Percentiles rank a stretch among this genome's conserved stretches.
Evolutionary conservation across 176 grass and related monocot genomes (phyloP).

Genomic region (Oryza rufipogon): DNA sequence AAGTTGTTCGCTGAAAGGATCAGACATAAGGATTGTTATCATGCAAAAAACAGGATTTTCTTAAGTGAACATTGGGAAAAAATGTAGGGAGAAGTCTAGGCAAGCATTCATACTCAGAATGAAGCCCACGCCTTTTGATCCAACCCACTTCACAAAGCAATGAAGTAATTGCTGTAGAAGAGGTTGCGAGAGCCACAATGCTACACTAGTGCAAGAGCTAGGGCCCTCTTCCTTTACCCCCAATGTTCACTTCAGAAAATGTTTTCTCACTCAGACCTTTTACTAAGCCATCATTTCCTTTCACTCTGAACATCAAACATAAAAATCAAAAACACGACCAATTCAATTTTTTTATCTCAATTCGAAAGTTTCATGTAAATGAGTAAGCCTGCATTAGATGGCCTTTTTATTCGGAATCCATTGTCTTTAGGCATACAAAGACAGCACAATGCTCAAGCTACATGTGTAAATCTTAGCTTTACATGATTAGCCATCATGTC

Average conservation of each 20-base stretch:
- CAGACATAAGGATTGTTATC: constrained; percentile 58
- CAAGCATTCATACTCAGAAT: constrained; percentile 68
- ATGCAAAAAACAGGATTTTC: constrained; percentile 54
- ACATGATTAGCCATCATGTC: neutral
- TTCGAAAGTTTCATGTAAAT: neutral
- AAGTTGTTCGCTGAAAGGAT: constrained; percentile 54
- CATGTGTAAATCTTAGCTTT: neutral
- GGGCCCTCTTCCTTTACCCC: constrained; percentile 59
- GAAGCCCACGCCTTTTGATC: constrained; percentile 81
- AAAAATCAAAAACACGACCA: neutral
- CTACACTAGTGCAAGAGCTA: constrained; percentile 67
- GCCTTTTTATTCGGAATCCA: neutral
- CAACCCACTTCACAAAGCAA: constrained; percentile 56
- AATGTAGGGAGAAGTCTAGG: constrained; percentile 87
- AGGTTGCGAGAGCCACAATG: constrained; percentile 67
- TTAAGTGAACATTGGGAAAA: constrained; percentile 34
- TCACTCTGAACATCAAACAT: constrained; percentile 21
- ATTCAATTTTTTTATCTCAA: neutral
- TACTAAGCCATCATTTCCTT: constrained; percentile 81
- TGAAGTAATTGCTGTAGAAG: constrained; percentile 66
- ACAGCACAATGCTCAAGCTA: neutral
- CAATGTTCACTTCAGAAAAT: constrained; percentile 51
- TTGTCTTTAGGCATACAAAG: neutral
- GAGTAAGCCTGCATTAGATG: neutral
- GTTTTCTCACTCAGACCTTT: constrained; percentile 70